phyloP scores from a whole-genome alignment of 169 alveolate genomes.

The Plasmodium blacklocki region DNA sequence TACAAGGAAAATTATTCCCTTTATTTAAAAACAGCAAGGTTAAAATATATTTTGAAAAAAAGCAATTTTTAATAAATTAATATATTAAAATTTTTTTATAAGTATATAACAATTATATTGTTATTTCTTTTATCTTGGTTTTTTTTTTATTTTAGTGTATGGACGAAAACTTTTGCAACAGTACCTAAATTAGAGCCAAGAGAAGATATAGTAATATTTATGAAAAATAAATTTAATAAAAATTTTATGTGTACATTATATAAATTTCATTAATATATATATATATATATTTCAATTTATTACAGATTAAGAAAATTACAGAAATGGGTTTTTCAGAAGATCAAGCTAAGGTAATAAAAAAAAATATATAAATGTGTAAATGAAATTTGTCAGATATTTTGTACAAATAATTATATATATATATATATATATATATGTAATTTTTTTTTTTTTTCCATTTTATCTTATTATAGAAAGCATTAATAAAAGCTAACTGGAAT shows the following conservation, averaged over 20 bases:
- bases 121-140: background rate
- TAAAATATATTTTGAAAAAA: background rate
- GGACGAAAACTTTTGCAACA: conserved; percentile 86
- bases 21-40: conserved; percentile 88
- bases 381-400: background rate
- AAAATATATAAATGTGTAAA: background rate
- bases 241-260: conserved; percentile 72
- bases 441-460: conserved; percentile 29
- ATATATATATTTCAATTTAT: background rate
- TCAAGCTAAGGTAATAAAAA: conserved; percentile 79
- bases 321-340: conserved; percentile 88
- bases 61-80: no score
- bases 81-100: no score
- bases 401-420: no score
- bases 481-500: conserved; percentile 89
- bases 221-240: background rate
- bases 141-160: conserved; percentile 77
- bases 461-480: conserved; percentile 78
- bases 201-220: conserved; percentile 61
- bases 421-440: background rate
- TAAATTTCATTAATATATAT: background rate
- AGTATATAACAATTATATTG: no score
- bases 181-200: conserved; percentile 56
- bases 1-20: conserved; percentile 83
- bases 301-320: conserved; percentile 78